A percentile compares a stretch with the other conserved stretches of the same genome.
phyloP scores from a whole-genome alignment of 495 filamentous ascomycete genomes.

The Trichoderma asperelloides region DNA sequence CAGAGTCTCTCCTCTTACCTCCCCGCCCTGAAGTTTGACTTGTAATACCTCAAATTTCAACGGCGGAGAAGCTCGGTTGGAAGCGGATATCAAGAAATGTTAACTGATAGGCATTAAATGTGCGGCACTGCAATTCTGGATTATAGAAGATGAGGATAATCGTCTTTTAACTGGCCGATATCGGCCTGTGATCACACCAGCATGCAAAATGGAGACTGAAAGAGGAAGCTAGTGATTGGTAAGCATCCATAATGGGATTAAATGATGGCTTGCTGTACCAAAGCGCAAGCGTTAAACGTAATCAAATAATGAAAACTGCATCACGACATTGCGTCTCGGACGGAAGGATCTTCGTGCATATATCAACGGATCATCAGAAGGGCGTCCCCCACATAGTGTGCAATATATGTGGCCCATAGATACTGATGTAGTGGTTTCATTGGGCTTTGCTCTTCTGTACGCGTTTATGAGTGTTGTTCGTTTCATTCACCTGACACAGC shows the following conservation, averaged over 20 bases:
- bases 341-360: background rate
- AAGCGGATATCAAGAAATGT: too few species aligned
- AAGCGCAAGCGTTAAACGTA: background rate
- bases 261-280: background rate
- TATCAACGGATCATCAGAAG: background rate
- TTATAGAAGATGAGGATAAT: background rate
- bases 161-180: background rate
- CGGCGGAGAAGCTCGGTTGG: too few species aligned
- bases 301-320: background rate
- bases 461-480: too few species aligned
- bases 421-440: background rate
- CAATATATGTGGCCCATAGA: background rate
- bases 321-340: background rate
- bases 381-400: background rate
- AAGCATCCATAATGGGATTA: background rate
- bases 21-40: too few species aligned
- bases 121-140: background rate
- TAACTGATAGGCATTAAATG: too few species aligned
- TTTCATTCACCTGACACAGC: too few species aligned
- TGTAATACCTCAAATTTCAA: too few species aligned
- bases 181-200: background rate
- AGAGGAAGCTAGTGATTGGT: background rate
- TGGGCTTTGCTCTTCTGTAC: too few species aligned
- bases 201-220: background rate
- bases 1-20: too few species aligned